Evolutionary conservation across 148 eudicot species (phyloP).

Genomic region (Persicaria maculosa): DNA sequence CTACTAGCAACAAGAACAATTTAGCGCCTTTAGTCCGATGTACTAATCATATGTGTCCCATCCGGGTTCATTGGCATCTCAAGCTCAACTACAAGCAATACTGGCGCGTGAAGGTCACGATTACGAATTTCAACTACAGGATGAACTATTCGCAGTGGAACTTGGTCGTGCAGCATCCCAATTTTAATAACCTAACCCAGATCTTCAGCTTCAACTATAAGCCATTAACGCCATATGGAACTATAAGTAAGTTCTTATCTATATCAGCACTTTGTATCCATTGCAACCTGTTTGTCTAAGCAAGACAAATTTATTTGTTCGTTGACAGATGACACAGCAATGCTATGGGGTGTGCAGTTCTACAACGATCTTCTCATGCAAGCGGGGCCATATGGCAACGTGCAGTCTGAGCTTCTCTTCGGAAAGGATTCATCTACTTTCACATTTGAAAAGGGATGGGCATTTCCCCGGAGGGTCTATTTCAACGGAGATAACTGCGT

Average conservation of each 20-base stretch:
- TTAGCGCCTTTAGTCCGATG: constrained; percentile 40
- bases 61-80: constrained; percentile 92
- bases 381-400: constrained; percentile 66
- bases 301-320: not conserved
- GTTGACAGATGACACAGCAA: constrained; percentile 74
- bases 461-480: constrained; percentile 72
- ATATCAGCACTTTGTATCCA: not conserved
- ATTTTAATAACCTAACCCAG: constrained; percentile 83
- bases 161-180: constrained; percentile 79
- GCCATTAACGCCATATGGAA: constrained; percentile 63
- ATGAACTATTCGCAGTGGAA: constrained; percentile 80
- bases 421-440: constrained; percentile 64
- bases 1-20: constrained; percentile 13
- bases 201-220: constrained; percentile 90
- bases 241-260: constrained; percentile 57
- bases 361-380: constrained; percentile 73
- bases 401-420: constrained; percentile 71
- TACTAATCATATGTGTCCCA: constrained; percentile 89
- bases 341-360: constrained; percentile 79
- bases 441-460: constrained; percentile 73
- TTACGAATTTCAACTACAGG: constrained; percentile 81
- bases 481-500: constrained; percentile 83
- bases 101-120: constrained; percentile 75
- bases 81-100: constrained; percentile 80
- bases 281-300: not conserved